Percentiles rank a stretch among this genome's conserved stretches.
These are phyloP conservation scores for Cladosporium sp. DNA, from an alignment of 2,329 filamentous ascomycete species.

Conservation along the genomic window DNA sequence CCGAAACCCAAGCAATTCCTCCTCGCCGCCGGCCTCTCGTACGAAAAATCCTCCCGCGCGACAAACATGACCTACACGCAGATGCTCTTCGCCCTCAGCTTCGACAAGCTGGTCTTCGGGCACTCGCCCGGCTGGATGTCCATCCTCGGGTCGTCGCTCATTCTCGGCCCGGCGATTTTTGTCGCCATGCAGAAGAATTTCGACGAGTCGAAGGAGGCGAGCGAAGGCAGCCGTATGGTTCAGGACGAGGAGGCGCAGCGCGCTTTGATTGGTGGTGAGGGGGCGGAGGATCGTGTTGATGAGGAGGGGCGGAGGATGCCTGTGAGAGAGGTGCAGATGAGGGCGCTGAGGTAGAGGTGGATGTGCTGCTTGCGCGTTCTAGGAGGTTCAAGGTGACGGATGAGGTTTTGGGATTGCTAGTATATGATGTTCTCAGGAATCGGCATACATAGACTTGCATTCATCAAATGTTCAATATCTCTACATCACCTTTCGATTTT, in stretches of 20 bases:
- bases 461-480: too few relatives aligned
- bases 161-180: constrained; percentile 61
- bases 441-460: too few relatives aligned
- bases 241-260: constrained; percentile 24
- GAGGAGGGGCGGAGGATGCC: background rate
- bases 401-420: too few relatives aligned
- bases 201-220: constrained; percentile 17
- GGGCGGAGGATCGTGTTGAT: background rate
- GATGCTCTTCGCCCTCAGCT: constrained; percentile 63
- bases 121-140: constrained; percentile 54
- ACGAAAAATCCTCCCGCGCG: constrained; percentile 60
- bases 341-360: background rate
- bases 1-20: constrained; percentile 68
- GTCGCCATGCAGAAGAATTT: constrained; percentile 53
- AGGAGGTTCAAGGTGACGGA: too few relatives aligned
- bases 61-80: constrained; percentile 66
- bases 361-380: too few relatives aligned
- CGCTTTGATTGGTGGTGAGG: constrained; percentile 13
- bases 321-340: background rate
- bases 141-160: constrained; percentile 58
- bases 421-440: too few relatives aligned
- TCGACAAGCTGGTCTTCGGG: constrained; percentile 61
- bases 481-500: too few relatives aligned
- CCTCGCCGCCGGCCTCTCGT: constrained; percentile 69
- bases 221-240: constrained; percentile 9